phyloP scores from a whole-genome alignment of 345 rosid genomes.

The Anacardium occidentale region DNA sequence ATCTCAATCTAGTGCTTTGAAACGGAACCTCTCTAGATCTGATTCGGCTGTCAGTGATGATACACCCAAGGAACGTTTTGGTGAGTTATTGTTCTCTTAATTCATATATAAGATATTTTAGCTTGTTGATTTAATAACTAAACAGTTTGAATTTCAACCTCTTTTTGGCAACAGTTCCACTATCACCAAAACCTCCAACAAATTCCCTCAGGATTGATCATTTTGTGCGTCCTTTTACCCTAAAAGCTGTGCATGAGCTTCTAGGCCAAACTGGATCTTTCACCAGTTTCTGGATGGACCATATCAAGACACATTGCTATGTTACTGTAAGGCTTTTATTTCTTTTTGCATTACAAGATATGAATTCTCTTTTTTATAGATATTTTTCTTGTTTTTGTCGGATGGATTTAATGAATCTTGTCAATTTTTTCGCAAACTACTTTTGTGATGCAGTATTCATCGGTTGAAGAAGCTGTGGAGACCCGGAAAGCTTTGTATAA shows the following conservation, averaged over 20 bases:
- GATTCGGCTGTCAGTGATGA: constrained; percentile 64
- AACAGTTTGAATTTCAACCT: constrained; percentile 8
- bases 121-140: constrained; percentile 6
- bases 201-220: constrained; percentile 82
- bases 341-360: not conserved
- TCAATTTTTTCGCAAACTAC: not conserved
- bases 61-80: constrained; percentile 75
- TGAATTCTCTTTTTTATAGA: not conserved
- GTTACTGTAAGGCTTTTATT: constrained; percentile 61
- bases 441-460: constrained; percentile 67
- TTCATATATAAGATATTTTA: not conserved
- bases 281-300: constrained; percentile 93
- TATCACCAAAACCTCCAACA: constrained; percentile 72
- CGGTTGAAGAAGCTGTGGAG: constrained; percentile 79
- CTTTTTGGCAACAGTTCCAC: constrained; percentile 64
- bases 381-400: not conserved
- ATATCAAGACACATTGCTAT: constrained; percentile 95
- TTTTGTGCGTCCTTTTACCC: constrained; percentile 92
- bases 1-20: constrained; percentile 31
- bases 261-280: constrained; percentile 80
- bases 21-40: constrained; percentile 61
- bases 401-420: not conserved
- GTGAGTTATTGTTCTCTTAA: constrained; percentile 43
- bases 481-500: constrained; percentile 90
- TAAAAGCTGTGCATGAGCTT: constrained; percentile 97